phyloP scores from a whole-genome alignment of 805 yeast genomes.

The Starmera quercuum region DNA sequence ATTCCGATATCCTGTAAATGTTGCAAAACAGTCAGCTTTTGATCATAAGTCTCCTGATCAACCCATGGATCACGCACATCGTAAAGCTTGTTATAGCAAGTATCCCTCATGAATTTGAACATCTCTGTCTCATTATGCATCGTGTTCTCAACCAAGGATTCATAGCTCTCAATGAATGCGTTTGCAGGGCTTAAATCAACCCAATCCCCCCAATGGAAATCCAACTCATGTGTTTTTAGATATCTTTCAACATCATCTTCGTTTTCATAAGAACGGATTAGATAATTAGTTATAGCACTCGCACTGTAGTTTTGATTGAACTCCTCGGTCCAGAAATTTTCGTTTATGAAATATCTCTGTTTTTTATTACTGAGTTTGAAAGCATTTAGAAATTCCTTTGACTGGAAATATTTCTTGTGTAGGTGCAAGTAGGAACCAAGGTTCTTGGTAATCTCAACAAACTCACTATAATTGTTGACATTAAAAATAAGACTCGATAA shows the following conservation, averaged over 20 bases:
- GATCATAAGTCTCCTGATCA: constrained; percentile 11
- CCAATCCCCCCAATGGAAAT: constrained; percentile 28
- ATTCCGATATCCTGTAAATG: constrained; percentile 19
- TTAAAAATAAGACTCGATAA: constrained; percentile 12
- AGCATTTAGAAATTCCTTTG: constrained; percentile 10
- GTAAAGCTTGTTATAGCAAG: constrained; percentile 2
- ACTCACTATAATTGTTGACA: constrained; percentile 12
- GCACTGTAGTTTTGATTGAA: constrained; percentile 14
- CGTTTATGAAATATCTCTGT: constrained; percentile 1
- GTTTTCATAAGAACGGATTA: constrained; percentile 4
- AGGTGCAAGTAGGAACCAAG: constrained; percentile 12
- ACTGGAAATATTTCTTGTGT: constrained; percentile 14
- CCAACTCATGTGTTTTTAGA: constrained; percentile 6
- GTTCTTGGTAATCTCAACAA: constrained; percentile 11
- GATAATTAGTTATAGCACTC: constrained; percentile 9
- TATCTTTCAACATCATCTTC: constrained; percentile 12
- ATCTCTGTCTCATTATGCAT: neutral
- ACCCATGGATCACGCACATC: constrained; percentile 17
- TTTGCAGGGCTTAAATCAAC: constrained; percentile 19
- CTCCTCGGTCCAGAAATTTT: constrained; percentile 2
- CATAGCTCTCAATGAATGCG: constrained; percentile 21
- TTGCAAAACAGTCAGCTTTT: constrained; percentile 12
- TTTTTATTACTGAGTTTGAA: constrained; percentile 5
- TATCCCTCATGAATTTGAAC: neutral
- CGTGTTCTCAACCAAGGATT: constrained; percentile 2